These are phyloP conservation scores for Tinospora cordifolia DNA, from an alignment of 164 flowering plant species.

Conservation along the genomic window DNA sequence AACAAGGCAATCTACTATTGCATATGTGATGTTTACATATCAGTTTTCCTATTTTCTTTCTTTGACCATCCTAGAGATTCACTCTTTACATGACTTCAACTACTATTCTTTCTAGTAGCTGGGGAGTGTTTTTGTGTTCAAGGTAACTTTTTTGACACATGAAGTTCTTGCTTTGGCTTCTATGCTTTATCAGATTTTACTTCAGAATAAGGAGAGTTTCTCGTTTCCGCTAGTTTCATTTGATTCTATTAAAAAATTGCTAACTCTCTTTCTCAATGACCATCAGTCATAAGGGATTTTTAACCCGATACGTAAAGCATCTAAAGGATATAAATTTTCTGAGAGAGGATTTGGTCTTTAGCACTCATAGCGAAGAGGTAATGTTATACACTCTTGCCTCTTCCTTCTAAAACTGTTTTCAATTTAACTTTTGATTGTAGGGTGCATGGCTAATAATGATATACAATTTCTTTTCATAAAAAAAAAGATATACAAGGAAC, in stretches of 20 bases:
- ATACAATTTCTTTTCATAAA: too few species aligned
- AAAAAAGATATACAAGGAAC: not conserved
- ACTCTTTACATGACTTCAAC: not conserved
- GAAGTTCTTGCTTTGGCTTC: too few species aligned
- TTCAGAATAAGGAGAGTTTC: not conserved
- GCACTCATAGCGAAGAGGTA: slow-evolving; percentile 92
- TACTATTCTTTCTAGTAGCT: not conserved
- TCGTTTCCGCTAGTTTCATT: not conserved
- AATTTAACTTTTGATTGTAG: not conserved
- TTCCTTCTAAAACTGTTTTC: not conserved
- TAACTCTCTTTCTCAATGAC: slow-evolving; percentile 4
- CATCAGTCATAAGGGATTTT: slow-evolving; percentile 87
- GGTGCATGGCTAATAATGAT: not conserved
- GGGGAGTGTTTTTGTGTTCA: too few species aligned
- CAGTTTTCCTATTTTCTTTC: not conserved
- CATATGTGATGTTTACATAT: not conserved
- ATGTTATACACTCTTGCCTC: not conserved
- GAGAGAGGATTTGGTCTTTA: slow-evolving; percentile 80
- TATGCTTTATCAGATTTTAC: not conserved
- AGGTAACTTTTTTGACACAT: too few species aligned
- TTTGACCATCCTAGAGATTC: not conserved
- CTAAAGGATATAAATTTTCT: slow-evolving; percentile 76
- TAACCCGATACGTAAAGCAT: slow-evolving; percentile 53
- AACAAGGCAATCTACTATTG: not conserved
- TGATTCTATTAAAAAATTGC: not conserved